Conservation (phyloP, 352 stramenopile genomes). For the Phytophthora chlamydospora region DNA sequence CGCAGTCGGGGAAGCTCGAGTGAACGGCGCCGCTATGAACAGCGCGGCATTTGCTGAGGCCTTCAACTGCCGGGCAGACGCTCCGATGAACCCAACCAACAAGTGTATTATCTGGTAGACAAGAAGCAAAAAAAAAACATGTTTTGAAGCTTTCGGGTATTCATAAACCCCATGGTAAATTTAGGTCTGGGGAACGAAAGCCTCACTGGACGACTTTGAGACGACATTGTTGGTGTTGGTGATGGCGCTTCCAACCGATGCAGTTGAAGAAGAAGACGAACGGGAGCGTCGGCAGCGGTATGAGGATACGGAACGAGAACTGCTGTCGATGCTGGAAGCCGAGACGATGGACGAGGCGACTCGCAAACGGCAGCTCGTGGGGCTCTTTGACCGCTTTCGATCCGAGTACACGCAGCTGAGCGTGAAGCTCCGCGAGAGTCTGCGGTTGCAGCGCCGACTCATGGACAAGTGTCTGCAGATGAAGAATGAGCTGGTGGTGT, state of each 20-base stretch:
- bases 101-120: slow-evolving; percentile 58
- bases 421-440: slow-evolving; percentile 52
- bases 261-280: slow-evolving; percentile 27
- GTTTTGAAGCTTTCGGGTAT: no score
- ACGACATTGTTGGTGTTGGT: background rate
- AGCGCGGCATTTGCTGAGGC: slow-evolving; percentile 52
- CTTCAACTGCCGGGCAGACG: slow-evolving; percentile 50
- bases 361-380: slow-evolving; percentile 63
- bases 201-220: background rate
- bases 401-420: slow-evolving; percentile 69
- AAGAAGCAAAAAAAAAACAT: slow-evolving; percentile 1
- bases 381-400: slow-evolving; percentile 73
- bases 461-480: slow-evolving; percentile 77
- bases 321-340: slow-evolving; percentile 53
- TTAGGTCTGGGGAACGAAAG: slow-evolving; percentile 2
- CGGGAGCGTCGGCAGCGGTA: slow-evolving; percentile 42
- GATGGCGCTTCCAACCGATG: slow-evolving; percentile 4
- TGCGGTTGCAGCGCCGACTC: slow-evolving; percentile 57
- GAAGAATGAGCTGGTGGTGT: slow-evolving; percentile 71
- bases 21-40: slow-evolving; percentile 77
- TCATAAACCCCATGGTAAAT: slow-evolving; percentile 10
- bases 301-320: slow-evolving; percentile 53
- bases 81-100: slow-evolving; percentile 54
- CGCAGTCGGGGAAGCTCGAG: slow-evolving; percentile 50
- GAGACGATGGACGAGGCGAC: slow-evolving; percentile 55